Conservation (phyloP, 2,329 filamentous ascomycete species). For the Trichoderma arundinaceum region DNA sequence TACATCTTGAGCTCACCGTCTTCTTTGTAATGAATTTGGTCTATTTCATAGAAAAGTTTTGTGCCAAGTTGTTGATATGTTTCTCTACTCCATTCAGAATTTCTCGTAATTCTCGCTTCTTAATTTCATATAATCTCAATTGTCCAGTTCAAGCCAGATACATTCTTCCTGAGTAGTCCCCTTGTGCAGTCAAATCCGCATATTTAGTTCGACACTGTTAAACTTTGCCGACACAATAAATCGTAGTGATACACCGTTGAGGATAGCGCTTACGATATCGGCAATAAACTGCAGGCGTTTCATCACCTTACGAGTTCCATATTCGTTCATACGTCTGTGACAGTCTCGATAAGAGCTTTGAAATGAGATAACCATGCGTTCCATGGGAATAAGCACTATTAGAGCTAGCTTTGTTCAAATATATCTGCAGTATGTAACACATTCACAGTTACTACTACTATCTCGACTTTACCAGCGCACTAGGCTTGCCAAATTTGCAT, state of each 20-base stretch:
- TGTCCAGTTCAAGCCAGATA: background rate
- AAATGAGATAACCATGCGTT: no score
- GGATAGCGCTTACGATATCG: background rate
- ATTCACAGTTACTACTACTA: no score
- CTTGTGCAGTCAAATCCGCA: background rate
- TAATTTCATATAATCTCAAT: background rate
- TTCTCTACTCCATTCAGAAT: background rate
- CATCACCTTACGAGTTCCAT: no score
- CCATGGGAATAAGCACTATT: no score
- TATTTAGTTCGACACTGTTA: background rate
- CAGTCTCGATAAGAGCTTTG: no score
- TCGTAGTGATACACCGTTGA: background rate
- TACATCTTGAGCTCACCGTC: conserved; percentile 1
- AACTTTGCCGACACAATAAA: background rate
- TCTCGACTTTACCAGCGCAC: no score
- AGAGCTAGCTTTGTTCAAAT: no score
- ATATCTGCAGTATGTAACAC: no score
- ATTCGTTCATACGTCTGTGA: no score
- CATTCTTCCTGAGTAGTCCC: background rate
- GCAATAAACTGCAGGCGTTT: background rate
- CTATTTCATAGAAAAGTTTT: background rate
- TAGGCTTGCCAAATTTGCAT: no score
- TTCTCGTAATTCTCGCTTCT: background rate
- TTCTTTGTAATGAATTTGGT: background rate
- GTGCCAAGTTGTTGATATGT: background rate